A percentile compares a stretch with the other conserved stretches of the same genome.
Evolutionary conservation across 768 basidiomycete species (phyloP).

Genomic region (Mycena galericulata): DNA sequence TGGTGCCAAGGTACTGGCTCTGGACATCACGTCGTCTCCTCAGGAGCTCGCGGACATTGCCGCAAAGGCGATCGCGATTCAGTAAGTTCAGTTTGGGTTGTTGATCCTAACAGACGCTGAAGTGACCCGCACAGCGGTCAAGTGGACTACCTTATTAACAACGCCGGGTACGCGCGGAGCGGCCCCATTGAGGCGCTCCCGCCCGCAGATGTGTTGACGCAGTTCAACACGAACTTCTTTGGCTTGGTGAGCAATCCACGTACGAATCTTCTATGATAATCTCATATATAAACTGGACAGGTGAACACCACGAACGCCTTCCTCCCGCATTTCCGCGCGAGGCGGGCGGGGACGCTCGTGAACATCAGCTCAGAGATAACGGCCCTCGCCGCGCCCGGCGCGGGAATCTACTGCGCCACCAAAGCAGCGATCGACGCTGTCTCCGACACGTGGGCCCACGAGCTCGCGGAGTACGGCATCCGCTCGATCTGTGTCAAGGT

Average conservation of each 20-base stretch:
- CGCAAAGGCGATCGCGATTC: constrained; percentile 36
- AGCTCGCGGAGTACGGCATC: constrained; percentile 31
- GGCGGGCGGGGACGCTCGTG: constrained; percentile 45
- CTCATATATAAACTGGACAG: too few relatives aligned
- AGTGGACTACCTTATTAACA: constrained; percentile 51
- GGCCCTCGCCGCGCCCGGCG: constrained; percentile 22
- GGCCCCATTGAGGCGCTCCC: constrained; percentile 45
- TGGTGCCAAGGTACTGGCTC: constrained; percentile 42
- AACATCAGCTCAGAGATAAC: constrained; percentile 43
- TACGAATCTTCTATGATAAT: too few relatives aligned
- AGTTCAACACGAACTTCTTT: constrained; percentile 50
- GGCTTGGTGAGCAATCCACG: too few relatives aligned
- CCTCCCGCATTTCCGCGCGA: constrained; percentile 47
- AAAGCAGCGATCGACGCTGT: constrained; percentile 40
- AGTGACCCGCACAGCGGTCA: constrained; percentile 46
- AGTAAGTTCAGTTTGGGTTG: constrained; percentile 16
- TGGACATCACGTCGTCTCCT: constrained; percentile 45
- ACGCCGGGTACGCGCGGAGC: constrained; percentile 44
- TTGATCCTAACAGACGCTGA: neutral
- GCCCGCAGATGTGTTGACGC: constrained; percentile 12
- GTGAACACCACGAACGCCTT: constrained; percentile 46
- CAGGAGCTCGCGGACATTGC: constrained; percentile 38
- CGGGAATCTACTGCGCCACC: constrained; percentile 43
- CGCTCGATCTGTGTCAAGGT: too few relatives aligned
- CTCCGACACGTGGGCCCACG: constrained; percentile 15